phyloP scores from a whole-genome alignment of 257 asterid genomes.

The Nicotiana tomentosiformis region DNA sequence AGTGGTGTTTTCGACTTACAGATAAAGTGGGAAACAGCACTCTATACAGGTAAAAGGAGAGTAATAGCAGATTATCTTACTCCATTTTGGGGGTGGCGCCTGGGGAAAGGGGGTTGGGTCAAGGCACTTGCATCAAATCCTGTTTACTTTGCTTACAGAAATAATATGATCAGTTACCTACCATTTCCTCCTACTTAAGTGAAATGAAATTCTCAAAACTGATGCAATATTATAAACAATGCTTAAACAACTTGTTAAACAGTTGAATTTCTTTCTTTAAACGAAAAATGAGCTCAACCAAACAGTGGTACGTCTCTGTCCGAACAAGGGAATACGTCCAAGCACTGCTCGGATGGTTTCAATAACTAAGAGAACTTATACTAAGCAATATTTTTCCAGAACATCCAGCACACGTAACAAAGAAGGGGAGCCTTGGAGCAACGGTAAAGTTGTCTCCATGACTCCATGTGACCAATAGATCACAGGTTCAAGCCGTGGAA shows the following conservation, averaged over 20 bases:
- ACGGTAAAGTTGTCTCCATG: no score
- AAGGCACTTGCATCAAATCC: background rate
- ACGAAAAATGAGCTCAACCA: background rate
- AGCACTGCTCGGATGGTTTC: no score
- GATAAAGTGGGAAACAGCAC: background rate
- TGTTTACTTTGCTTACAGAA: background rate
- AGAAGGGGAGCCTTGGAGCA: no score
- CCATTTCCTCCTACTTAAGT: background rate
- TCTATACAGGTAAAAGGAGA: background rate
- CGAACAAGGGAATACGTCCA: background rate
- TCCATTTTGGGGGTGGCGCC: background rate
- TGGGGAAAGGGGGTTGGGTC: background rate
- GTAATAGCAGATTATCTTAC: background rate
- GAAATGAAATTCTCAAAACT: background rate
- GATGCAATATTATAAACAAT: background rate
- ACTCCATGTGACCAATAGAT: no score
- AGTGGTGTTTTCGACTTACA: background rate
- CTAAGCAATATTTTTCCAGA: background rate
- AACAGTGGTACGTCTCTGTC: background rate
- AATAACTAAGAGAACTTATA: background rate
- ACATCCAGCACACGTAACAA: background rate
- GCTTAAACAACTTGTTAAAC: background rate
- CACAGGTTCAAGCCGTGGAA: no score
- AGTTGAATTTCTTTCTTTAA: background rate
- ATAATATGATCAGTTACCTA: background rate